phyloP scores from a whole-genome alignment of 768 basidiomycete species.

The Hortiboletus campestris region DNA sequence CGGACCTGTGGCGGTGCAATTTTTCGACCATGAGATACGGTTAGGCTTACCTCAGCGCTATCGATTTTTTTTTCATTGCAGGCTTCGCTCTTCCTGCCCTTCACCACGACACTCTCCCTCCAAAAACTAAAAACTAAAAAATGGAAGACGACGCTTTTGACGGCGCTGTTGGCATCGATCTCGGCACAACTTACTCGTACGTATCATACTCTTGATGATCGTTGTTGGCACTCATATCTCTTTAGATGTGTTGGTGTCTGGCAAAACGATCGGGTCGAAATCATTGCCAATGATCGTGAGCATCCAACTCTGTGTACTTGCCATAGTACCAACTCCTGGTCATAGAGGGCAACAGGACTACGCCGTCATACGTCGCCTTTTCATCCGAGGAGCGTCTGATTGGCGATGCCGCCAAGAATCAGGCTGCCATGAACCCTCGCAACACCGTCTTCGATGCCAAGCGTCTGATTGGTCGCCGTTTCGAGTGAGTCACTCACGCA shows the following conservation, averaged over 20 bases:
- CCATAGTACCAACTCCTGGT: background rate
- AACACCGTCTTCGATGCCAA: constrained; percentile 99
- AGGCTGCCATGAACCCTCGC: constrained; percentile 98
- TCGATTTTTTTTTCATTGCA: constrained; percentile 36
- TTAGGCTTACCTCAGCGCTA: constrained; percentile 55
- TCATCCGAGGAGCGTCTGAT: constrained; percentile 94
- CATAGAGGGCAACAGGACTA: constrained; percentile 96
- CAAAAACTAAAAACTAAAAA: constrained; percentile 41
- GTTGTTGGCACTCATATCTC: constrained; percentile 20
- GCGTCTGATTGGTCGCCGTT: constrained; percentile 96
- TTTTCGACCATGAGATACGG: constrained; percentile 24
- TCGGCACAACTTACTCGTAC: constrained; percentile 96
- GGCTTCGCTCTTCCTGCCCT: constrained; percentile 21
- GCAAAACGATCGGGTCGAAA: constrained; percentile 99
- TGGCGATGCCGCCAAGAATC: constrained; percentile 98
- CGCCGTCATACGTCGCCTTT: constrained; percentile 99
- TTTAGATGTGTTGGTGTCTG: constrained; percentile 95
- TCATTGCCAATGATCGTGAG: constrained; percentile 96
- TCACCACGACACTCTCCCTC: constrained; percentile 33
- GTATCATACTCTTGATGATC: constrained; percentile 29
- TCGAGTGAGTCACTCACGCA: constrained; percentile 59
- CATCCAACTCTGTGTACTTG: constrained; percentile 13
- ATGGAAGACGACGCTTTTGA: constrained; percentile 88
- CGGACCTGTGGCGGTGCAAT: constrained; percentile 32
- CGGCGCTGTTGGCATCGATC: constrained; percentile 96